Percentiles rank a stretch among this genome's conserved stretches.
phyloP scores from a whole-genome alignment of 2,329 filamentous ascomycete species.

The Allantophomopsis cytisporea region DNA sequence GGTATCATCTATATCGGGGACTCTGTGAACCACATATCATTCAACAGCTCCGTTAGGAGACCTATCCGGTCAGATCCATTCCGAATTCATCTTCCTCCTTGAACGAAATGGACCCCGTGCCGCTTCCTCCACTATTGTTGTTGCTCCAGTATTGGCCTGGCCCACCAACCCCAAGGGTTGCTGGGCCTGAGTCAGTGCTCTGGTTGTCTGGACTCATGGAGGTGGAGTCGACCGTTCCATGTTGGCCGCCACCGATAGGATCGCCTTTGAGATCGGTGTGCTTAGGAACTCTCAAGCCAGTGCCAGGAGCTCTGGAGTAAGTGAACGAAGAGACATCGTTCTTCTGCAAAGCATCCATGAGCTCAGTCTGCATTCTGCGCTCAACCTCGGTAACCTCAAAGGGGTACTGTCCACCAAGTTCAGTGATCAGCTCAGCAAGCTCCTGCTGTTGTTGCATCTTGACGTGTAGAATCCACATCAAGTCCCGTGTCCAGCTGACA shows the following conservation, averaged over 20 bases:
- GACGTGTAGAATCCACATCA: constrained; percentile 92
- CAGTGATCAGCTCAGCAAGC: constrained; percentile 60
- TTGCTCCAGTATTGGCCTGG: constrained; percentile 49
- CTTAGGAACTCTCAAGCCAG: constrained; percentile 78
- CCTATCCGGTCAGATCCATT: constrained; percentile 53
- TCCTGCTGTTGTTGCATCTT: constrained; percentile 86
- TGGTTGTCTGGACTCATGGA: constrained; percentile 37
- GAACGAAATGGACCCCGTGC: constrained; percentile 55
- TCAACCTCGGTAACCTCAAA: constrained; percentile 85
- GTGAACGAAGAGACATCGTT: constrained; percentile 61
- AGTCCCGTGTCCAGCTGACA: constrained; percentile 90
- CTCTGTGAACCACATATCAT: no score
- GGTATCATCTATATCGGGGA: no score
- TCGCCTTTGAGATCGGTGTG: constrained; percentile 89
- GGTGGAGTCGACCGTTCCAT: constrained; percentile 15
- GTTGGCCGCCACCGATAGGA: constrained; percentile 37
- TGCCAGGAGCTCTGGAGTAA: constrained; percentile 74
- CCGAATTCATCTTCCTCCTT: constrained; percentile 92
- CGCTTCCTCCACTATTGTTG: constrained; percentile 59
- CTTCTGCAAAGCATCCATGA: constrained; percentile 74
- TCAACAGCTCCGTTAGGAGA: no score
- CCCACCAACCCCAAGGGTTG: constrained; percentile 14
- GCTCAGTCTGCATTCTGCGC: constrained; percentile 86
- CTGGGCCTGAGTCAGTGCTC: constrained; percentile 15
- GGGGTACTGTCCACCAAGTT: constrained; percentile 62